Evolutionary conservation across 495 filamentous ascomycete species (phyloP), one percentile per base, ranked within the genome.

Genomic region (Penicillium coprophilum): DNA sequence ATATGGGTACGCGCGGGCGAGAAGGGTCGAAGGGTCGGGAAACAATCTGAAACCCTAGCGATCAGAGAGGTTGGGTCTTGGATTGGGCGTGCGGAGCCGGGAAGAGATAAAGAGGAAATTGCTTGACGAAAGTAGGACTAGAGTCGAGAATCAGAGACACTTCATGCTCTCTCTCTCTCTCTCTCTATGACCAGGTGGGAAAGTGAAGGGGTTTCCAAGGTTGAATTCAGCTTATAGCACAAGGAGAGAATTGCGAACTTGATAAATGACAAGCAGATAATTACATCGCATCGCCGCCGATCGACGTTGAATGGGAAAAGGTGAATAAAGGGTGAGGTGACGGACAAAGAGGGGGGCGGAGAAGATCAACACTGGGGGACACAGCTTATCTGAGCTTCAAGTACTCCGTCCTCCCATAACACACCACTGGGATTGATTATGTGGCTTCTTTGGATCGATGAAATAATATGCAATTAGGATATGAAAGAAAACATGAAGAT

Each of bases 241-340:
- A 58, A 50, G 38, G 40, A 24, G 32, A 38, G 23, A 31, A 30
- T 34, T 38, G 63, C 48, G 58, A 62, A 46, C 63, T 61, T 55
- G 58, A 67, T 56, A 57, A 31, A 28, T 40, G 10, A 13, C 30
- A 15, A 59, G 53, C 59, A 64, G 47, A 28, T 39, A 61, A 67
- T 75, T 64, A 74, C 71, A 77, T 75, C 64, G 71, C 67, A 75
- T 65, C 62, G 56, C 56, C 46, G 21, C 43, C 23, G 43, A 43
- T 49, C 51, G 44, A 62, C 44, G 51, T 50, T 55, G 60, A 52
- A 60, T 58, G 24, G 24, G 41, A 60, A 60, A 39, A 44, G 32
- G 40, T 20, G 30, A n/a, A 13, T 36, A 55, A 49, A 48, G 36
- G 46, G 50, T 28, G 45, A 52, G 45, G 23, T 7, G 53, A 59